A percentile compares a stretch with the other conserved stretches of the same genome.
These are phyloP conservation scores for Psilocybe azurescens DNA, from an alignment of 768 basidiomycete genomes.

Conservation along the genomic window DNA sequence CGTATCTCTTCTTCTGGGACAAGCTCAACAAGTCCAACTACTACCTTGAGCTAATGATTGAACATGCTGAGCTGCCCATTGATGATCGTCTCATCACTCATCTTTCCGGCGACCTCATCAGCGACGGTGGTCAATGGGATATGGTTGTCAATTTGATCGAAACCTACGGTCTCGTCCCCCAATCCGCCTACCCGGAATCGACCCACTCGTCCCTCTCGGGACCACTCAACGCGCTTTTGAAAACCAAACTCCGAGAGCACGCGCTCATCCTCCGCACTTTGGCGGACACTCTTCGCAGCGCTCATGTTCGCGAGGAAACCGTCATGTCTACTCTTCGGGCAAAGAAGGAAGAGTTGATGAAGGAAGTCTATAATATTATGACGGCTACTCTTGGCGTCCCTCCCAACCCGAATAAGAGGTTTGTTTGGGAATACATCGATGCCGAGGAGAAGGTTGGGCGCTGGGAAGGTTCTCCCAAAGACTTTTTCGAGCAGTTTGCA, in stretches of 20 bases:
- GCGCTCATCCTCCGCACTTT: conserved; percentile 80
- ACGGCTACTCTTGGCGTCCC: conserved; percentile 88
- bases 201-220: conserved; percentile 77
- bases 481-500: conserved; percentile 77
- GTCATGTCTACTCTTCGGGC: conserved; percentile 64
- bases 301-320: conserved; percentile 51
- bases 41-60: conserved; percentile 87
- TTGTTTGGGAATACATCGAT: conserved; percentile 91
- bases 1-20: conserved; percentile 96
- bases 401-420: conserved; percentile 69
- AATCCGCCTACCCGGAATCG: conserved; percentile 83
- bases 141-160: conserved; percentile 71
- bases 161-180: conserved; percentile 89
- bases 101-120: conserved; percentile 78
- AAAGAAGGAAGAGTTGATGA: conserved; percentile 86
- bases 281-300: conserved; percentile 54
- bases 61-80: conserved; percentile 78
- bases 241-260: conserved; percentile 91
- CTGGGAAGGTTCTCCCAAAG: conserved; percentile 82
- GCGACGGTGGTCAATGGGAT: conserved; percentile 96
- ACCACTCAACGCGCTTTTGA: conserved; percentile 79
- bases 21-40: conserved; percentile 95
- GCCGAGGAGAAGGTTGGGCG: conserved; percentile 72
- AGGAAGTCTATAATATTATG: conserved; percentile 84
- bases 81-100: conserved; percentile 85